phyloP scores from a whole-genome alignment of 768 basidiomycete species.

The Trametes cubensis region DNA sequence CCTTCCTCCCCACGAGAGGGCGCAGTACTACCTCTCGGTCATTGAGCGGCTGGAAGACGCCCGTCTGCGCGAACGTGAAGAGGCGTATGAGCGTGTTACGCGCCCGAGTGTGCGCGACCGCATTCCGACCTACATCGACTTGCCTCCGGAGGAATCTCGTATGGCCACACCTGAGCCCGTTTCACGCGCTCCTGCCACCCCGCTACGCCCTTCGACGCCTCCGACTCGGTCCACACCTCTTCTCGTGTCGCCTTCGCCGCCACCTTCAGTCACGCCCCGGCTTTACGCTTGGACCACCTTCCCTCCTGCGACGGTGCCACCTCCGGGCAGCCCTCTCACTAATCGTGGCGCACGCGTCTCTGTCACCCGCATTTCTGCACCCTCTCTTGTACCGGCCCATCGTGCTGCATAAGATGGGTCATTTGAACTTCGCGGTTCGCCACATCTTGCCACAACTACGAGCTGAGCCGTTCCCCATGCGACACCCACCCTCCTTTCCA shows the following conservation, averaged over 20 bases:
- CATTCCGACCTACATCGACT: conserved; percentile 14
- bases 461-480: background rate
- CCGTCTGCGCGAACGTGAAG: conserved; percentile 7
- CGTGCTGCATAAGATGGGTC: conserved; percentile 11
- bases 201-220: conserved; percentile 37
- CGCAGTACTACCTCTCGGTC: conserved; percentile 9
- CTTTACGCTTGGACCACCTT: conserved; percentile 53
- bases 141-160: conserved; percentile 17
- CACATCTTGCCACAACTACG: background rate
- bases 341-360: conserved; percentile 64
- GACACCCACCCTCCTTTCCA: conserved; percentile 13
- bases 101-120: conserved; percentile 17
- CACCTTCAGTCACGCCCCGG: conserved; percentile 57
- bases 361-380: conserved; percentile 54
- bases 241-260: conserved; percentile 49
- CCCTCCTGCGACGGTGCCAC: conserved; percentile 38
- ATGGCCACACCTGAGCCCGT: conserved; percentile 14
- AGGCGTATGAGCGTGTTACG: background rate
- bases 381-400: conserved; percentile 22
- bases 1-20: conserved; percentile 7
- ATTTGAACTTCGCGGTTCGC: background rate
- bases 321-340: conserved; percentile 49
- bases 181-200: conserved; percentile 1
- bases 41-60: conserved; percentile 2
- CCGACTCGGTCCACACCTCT: conserved; percentile 31